Percentiles rank a stretch among this genome's conserved stretches.
Conservation (phyloP, 73 alveolate genomes). For the Paramecium bursaria region DNA sequence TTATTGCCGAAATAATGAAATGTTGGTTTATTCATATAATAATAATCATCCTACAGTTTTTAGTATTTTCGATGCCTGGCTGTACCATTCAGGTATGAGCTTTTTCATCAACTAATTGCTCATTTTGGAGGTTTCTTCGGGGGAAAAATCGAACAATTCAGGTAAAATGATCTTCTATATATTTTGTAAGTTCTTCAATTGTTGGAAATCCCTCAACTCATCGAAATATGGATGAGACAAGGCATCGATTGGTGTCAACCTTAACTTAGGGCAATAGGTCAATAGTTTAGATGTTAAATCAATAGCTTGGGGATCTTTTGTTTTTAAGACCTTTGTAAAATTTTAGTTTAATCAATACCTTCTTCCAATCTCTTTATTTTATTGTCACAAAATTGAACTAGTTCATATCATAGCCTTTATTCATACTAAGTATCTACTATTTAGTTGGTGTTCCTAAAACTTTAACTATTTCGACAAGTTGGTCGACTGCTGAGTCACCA, state of each 20-base stretch:
- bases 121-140: conserved; percentile 27
- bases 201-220: conserved; percentile 78
- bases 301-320: conserved; percentile 75
- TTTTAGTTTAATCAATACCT: background rate
- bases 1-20: conserved; percentile 69
- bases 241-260: conserved; percentile 78
- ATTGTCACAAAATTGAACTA: conserved; percentile 36
- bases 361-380: conserved; percentile 65
- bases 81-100: conserved; percentile 68
- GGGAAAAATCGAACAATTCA: conserved; percentile 61
- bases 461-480: conserved; percentile 85
- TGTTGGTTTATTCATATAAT: background rate
- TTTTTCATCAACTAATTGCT: conserved; percentile 4
- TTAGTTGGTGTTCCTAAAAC: conserved; percentile 89
- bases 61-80: conserved; percentile 11
- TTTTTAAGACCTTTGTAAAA: conserved; percentile 47
- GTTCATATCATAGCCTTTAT: conserved; percentile 73
- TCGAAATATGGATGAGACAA: conserved; percentile 82
- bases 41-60: conserved; percentile 47
- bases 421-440: conserved; percentile 80
- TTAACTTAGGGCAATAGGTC: conserved; percentile 78
- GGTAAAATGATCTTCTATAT: background rate
- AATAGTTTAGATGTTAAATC: conserved; percentile 77
- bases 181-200: conserved; percentile 5
- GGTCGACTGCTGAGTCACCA: conserved; percentile 84